A percentile compares a stretch with the other conserved stretches of the same genome.
phyloP scores from a whole-genome alignment of 2,329 filamentous ascomycete genomes.

The Fonsecaea erecta region DNA sequence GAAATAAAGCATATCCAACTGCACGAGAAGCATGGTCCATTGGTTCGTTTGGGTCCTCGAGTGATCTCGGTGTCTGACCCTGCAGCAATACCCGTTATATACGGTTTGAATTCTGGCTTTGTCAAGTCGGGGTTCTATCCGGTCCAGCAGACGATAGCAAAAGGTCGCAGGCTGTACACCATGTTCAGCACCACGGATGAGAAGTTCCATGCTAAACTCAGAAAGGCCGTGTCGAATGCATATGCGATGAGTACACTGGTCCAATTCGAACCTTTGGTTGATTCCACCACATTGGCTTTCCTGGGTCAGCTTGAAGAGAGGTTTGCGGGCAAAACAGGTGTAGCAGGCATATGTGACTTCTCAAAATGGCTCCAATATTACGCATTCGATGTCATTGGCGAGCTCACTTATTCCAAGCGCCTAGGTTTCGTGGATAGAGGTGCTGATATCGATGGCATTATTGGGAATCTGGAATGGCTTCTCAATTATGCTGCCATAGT shows the following conservation, averaged over 20 bases:
- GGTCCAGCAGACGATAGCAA: slow-evolving; percentile 39
- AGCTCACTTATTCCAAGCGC: slow-evolving; percentile 43
- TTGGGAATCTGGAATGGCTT: slow-evolving; percentile 41
- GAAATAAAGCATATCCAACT: slow-evolving; percentile 37
- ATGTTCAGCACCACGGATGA: slow-evolving; percentile 50
- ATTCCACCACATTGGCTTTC: slow-evolving; percentile 73
- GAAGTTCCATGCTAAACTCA: slow-evolving; percentile 47
- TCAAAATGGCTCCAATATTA: slow-evolving; percentile 48
- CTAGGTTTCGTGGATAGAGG: slow-evolving; percentile 43
- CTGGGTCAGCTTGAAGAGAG: slow-evolving; percentile 64
- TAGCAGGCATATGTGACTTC: slow-evolving; percentile 39
- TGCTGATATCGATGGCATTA: slow-evolving; percentile 43
- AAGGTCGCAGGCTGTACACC: slow-evolving; percentile 37
- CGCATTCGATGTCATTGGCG: slow-evolving; percentile 43
- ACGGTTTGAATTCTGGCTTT: slow-evolving; percentile 31
- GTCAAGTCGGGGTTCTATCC: slow-evolving; percentile 39
- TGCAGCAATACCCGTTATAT: slow-evolving; percentile 33
- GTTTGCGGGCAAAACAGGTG: slow-evolving; percentile 52
- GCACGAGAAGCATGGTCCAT: slow-evolving; percentile 39
- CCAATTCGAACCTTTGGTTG: slow-evolving; percentile 70
- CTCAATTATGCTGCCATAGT: slow-evolving; percentile 37
- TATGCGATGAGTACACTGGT: slow-evolving; percentile 48
- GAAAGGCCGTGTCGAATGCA: slow-evolving; percentile 45
- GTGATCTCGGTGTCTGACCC: slow-evolving; percentile 39
- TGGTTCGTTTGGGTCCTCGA: slow-evolving; percentile 42